Evolutionary conservation across 2,329 filamentous ascomycete species (phyloP).

Genomic region (Dissoconium aciculare): DNA sequence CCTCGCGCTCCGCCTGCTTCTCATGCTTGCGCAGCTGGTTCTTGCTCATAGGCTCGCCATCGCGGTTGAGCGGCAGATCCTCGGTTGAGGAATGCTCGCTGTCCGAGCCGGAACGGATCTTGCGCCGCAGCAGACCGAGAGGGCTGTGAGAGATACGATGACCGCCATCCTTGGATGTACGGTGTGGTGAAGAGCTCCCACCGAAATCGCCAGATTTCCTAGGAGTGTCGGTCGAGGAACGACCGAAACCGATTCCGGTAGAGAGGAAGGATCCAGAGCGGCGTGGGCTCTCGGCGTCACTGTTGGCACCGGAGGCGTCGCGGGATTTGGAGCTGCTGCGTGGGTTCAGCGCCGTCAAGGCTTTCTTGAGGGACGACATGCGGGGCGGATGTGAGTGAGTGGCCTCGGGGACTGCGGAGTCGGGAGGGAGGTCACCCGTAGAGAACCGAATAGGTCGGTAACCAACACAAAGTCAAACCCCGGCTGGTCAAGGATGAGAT

Average conservation of each 20-base stretch:
- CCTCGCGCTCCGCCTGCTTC: slow-evolving; percentile 30
- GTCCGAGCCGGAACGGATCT: slow-evolving; percentile 18
- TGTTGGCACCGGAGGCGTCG: slow-evolving; percentile 6
- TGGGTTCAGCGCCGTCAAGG: slow-evolving; percentile 30
- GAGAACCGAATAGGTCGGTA: too few relatives aligned
- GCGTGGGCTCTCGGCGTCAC: slow-evolving; percentile 9
- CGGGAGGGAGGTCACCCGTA: too few relatives aligned
- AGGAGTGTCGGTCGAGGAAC: slow-evolving; percentile 10
- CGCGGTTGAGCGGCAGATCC: slow-evolving; percentile 32
- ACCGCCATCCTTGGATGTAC: slow-evolving; percentile 15
- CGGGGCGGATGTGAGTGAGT: too few relatives aligned
- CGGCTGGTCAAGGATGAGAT: too few relatives aligned
- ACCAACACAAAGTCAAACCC: too few relatives aligned
- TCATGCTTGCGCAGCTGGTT: slow-evolving; percentile 37
- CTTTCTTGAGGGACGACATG: slow-evolving; percentile 33
- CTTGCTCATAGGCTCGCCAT: slow-evolving; percentile 35
- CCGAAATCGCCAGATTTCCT: slow-evolving; percentile 9
- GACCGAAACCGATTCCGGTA: slow-evolving; percentile 13
- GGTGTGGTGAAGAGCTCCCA: slow-evolving; percentile 7
- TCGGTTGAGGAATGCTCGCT: slow-evolving; percentile 23
- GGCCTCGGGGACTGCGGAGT: too few relatives aligned
- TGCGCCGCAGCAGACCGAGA: slow-evolving; percentile 21
- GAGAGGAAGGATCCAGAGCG: slow-evolving; percentile 14
- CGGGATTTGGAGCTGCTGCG: slow-evolving; percentile 16
- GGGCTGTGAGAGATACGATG: slow-evolving; percentile 21